These are phyloP conservation scores for Aspergillus sp. DNA, from an alignment of 2,329 filamentous ascomycete genomes.

Conservation along the genomic window DNA sequence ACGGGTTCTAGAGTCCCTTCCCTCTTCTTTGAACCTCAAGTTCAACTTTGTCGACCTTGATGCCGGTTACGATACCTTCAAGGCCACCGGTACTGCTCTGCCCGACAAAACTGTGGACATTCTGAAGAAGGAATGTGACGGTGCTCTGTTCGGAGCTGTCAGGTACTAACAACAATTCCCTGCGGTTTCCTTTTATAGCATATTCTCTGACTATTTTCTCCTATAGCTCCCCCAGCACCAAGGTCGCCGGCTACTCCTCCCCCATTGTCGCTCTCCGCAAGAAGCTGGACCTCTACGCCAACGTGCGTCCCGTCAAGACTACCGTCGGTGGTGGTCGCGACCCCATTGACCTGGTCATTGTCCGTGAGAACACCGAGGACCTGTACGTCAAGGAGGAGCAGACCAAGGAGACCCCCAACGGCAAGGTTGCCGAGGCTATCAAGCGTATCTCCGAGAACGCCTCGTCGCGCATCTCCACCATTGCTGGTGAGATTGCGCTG, in stretches of 20 bases:
- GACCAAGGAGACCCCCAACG: constrained; percentile 66
- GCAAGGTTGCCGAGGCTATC: constrained; percentile 91
- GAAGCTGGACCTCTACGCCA: constrained; percentile 90
- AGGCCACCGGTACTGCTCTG: constrained; percentile 80
- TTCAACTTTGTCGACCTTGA: constrained; percentile 93
- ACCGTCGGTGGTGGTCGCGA: constrained; percentile 48
- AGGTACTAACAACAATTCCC: constrained; percentile 40
- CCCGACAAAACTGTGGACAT: constrained; percentile 86
- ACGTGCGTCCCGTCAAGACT: constrained; percentile 92
- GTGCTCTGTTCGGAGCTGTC: constrained; percentile 93
- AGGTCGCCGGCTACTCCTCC: constrained; percentile 91
- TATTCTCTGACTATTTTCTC: not conserved
- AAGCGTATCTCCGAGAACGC: constrained; percentile 92
- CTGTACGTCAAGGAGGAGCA: constrained; percentile 96
- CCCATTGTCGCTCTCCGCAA: constrained; percentile 97
- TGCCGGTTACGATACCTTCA: constrained; percentile 90
- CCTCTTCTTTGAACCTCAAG: constrained; percentile 81
- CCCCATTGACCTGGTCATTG: constrained; percentile 94
- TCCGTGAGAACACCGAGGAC: constrained; percentile 98
- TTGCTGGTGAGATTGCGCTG: constrained; percentile 91
- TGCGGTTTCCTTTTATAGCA: too few relatives aligned
- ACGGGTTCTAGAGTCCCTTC: constrained; percentile 86
- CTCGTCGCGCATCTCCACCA: constrained; percentile 78
- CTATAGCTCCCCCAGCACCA: constrained; percentile 71
- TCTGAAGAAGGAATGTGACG: constrained; percentile 88